Evolutionary conservation across 2,329 filamentous ascomycete genomes (phyloP).

Genomic region (Chaetomium strumarium): DNA sequence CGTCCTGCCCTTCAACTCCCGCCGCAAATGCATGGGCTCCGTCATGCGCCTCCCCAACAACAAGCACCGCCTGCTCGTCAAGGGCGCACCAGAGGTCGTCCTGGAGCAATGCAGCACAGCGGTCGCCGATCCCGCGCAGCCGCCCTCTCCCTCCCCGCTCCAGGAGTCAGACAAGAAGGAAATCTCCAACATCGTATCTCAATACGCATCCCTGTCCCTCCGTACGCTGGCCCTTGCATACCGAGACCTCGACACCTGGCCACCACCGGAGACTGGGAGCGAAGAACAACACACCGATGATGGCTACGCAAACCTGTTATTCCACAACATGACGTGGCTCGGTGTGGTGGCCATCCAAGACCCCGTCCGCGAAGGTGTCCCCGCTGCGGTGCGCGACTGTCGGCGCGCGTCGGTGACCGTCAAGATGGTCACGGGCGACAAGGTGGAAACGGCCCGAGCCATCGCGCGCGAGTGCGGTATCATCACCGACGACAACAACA

Average conservation of each 20-base stretch:
- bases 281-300: not conserved
- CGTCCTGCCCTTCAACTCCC: slow-evolving; percentile 34
- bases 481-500: slow-evolving; percentile 36
- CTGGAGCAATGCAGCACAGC: slow-evolving; percentile 37
- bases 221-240: slow-evolving; percentile 56
- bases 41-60: slow-evolving; percentile 51
- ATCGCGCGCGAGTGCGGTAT: slow-evolving; percentile 77
- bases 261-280: slow-evolving; percentile 32
- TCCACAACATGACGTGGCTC: slow-evolving; percentile 57
- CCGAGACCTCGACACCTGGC: slow-evolving; percentile 61
- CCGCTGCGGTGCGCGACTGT: slow-evolving; percentile 63
- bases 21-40: slow-evolving; percentile 63
- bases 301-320: not conserved
- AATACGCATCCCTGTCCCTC: slow-evolving; percentile 13
- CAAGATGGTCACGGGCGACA: slow-evolving; percentile 81
- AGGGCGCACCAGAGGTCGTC: slow-evolving; percentile 47
- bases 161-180: not conserved
- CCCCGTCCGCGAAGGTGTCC: slow-evolving; percentile 75
- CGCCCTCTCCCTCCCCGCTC: not conserved
- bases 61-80: slow-evolving; percentile 51
- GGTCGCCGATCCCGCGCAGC: not conserved
- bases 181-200: not conserved
- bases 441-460: slow-evolving; percentile 69
- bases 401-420: slow-evolving; percentile 69
- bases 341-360: slow-evolving; percentile 86